Evolutionary conservation across 805 yeast species (phyloP), one percentile per base, ranked within the genome.

Genomic region (Wickerhamomyces canadensis): DNA sequence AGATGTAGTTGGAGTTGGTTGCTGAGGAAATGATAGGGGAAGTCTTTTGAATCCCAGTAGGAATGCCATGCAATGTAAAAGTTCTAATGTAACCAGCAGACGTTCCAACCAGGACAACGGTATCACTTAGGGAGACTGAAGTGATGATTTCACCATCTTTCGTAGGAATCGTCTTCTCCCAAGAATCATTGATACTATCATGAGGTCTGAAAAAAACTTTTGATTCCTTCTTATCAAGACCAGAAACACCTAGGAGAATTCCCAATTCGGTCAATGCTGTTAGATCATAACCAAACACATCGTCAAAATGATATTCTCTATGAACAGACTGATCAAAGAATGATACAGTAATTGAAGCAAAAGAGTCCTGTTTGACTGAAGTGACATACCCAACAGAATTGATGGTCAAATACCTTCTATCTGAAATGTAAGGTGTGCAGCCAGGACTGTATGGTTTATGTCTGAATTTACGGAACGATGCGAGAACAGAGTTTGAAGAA

Each of bases 221-320:
- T 1, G 78, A 77, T 5, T 58, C 41, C 31, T 58, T 57, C 9
- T 55, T 60, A 6, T 64, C 62, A 33, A 61, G 51, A 0, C 72
- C 62, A 2, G 72, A 66, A 33, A 61, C 64, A 1, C 78, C 94
- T 37, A 86, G 70, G 5, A 86, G 54, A 2, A 82, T 60, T 2
- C 93, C 96, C 2, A 67, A 68, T 14, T 70, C 72, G 35, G 80
- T 80, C 51, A 91, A 67, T 1, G 84, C 75, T 19, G 95, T 91
- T 36, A 86, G 60, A 55, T 87, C 95, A 58, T 70, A 86, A 12
- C 74, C 71, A 42, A 71, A 68, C 32, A 74, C 58, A 59, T 91
- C 98, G 33, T 79, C 80, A 61, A 91, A 89, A 60, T 87, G 91
- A 51, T 86, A 86, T 50, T 87, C 96, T 40, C 79, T 75, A 53